Base-by-base conservation (phyloP, 345 rosid genomes). In the Eucalyptus tenuipes region DNA sequence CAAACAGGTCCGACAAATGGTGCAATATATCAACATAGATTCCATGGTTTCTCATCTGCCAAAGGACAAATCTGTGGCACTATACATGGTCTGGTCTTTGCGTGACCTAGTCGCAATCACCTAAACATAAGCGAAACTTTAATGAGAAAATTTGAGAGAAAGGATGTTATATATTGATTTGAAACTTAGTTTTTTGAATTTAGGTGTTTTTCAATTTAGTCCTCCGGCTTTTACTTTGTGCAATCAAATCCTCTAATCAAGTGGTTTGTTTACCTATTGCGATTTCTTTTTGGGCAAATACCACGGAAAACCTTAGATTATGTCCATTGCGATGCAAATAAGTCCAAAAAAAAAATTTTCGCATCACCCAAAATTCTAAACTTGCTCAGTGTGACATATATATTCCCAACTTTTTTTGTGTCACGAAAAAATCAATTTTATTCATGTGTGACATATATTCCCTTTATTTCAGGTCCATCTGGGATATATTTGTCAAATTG, bases 291-390 rank as follows among this genome's bases (percentile, higher is more conserved):
- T 52, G 24, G 57, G 57, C 57, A 52, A 52, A 52, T 52, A 18
- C 55, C 55, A 0, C 1, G 0, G 1, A 50, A 50, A 50, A 50
- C 0, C 55, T 52, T 52, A 52, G 55, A 7, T 52, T 52, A 52
- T 52, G 5, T 52, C 25, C 0, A 20, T 52, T 52, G 25, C 5
- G 57, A 52, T 52, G 57, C 57, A 52, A 52, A 20, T 52, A n/a
- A n/a, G n/a, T n/a, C n/a, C n/a, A n/a, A n/a, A n/a, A n/a, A n/a
- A n/a, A n/a, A 52, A 52, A 20, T 52, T 59, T 59, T 59, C 0
- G 15, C 66, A 27, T 12, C 66, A 52, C 10, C 57, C 0, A 52
- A 0, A 0, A 52, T 52, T 20, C 57, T 52, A 18, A 52, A 52
- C 57, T 52, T 52, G 25, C 25, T 52, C 5, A 1, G 0, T 52